phyloP scores from a whole-genome alignment of 441 rosid species.

The Gossypium schwendimanii region DNA sequence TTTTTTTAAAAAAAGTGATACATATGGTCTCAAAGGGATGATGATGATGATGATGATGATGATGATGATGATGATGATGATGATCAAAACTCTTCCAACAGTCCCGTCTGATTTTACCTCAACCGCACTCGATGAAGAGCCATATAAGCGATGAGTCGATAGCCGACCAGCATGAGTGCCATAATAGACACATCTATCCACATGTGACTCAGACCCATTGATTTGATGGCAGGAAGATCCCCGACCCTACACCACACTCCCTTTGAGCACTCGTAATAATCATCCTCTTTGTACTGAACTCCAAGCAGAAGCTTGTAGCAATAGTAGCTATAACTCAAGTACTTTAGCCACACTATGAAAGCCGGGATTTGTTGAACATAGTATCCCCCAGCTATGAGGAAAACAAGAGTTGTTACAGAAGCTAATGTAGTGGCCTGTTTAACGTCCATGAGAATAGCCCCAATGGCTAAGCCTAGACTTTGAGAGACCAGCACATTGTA shows the following conservation, averaged over 20 bases:
- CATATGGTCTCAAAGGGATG: conserved; percentile 19
- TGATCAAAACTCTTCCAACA: conserved; percentile 16
- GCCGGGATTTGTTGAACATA: conserved; percentile 87
- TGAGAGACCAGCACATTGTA: conserved; percentile 88
- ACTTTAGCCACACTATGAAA: conserved; percentile 89
- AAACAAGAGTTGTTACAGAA: conserved; percentile 83
- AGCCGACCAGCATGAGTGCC: conserved; percentile 82
- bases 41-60: conserved; percentile 12
- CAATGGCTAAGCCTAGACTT: conserved; percentile 81
- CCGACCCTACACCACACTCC: conserved; percentile 73
- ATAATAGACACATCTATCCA: conserved; percentile 76
- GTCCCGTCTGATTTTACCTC: conserved; percentile 25
- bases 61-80: background rate
- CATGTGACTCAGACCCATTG: conserved; percentile 64
- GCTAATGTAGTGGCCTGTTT: conserved; percentile 94
- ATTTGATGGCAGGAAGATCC: conserved; percentile 70
- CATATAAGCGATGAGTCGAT: conserved; percentile 68
- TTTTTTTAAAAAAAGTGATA: background rate
- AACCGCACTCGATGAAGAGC: conserved; percentile 68
- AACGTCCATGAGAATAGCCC: conserved; percentile 88
- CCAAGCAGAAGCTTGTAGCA: conserved; percentile 90
- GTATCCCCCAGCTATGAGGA: conserved; percentile 90
- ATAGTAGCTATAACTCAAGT: conserved; percentile 88
- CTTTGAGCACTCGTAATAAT: conserved; percentile 67
- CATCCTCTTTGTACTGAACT: conserved; percentile 67